A percentile compares a stretch with the other conserved stretches of the same genome.
These are phyloP conservation scores for Aphanoascus verrucosus DNA, from an alignment of 2,329 filamentous ascomycete species.

Conservation along the genomic window DNA sequence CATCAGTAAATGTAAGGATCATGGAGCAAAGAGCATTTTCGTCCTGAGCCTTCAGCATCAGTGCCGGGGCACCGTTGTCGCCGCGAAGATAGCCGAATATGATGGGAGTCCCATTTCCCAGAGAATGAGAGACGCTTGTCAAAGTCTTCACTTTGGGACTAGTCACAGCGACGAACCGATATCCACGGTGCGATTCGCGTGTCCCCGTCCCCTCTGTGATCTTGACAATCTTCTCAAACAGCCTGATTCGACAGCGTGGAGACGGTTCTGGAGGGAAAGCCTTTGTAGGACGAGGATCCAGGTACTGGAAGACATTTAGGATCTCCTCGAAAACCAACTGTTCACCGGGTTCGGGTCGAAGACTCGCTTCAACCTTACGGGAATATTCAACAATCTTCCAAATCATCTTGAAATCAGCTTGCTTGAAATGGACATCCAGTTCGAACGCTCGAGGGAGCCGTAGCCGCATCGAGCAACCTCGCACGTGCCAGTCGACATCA, in stretches of 20 bases:
- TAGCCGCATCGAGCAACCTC: constrained; percentile 54
- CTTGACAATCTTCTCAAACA: constrained; percentile 62
- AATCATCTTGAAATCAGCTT: constrained; percentile 66
- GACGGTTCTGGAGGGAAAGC: constrained; percentile 67
- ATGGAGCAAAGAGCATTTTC: constrained; percentile 57
- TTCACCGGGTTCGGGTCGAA: constrained; percentile 61
- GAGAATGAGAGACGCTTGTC: constrained; percentile 61
- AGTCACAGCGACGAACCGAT: constrained; percentile 66
- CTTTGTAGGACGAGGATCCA: constrained; percentile 60
- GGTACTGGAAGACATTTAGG: constrained; percentile 67
- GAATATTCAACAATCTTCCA: constrained; percentile 82
- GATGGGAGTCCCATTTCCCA: constrained; percentile 56
- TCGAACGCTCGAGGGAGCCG: constrained; percentile 65
- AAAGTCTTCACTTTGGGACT: constrained; percentile 66
- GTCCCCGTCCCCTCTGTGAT: constrained; percentile 62
- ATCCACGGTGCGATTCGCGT: constrained; percentile 65
- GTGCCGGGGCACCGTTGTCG: constrained; percentile 57
- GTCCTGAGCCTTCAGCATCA: constrained; percentile 61
- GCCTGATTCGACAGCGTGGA: constrained; percentile 56
- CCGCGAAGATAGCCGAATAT: constrained; percentile 67
- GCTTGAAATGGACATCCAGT: constrained; percentile 58
- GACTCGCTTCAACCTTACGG: constrained; percentile 59
- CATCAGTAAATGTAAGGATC: constrained; percentile 64
- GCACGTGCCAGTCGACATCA: constrained; percentile 67
- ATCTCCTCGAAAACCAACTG: constrained; percentile 56